phyloP scores from a whole-genome alignment of 345 rosid genomes.

The Gossypium ekmanianum region DNA sequence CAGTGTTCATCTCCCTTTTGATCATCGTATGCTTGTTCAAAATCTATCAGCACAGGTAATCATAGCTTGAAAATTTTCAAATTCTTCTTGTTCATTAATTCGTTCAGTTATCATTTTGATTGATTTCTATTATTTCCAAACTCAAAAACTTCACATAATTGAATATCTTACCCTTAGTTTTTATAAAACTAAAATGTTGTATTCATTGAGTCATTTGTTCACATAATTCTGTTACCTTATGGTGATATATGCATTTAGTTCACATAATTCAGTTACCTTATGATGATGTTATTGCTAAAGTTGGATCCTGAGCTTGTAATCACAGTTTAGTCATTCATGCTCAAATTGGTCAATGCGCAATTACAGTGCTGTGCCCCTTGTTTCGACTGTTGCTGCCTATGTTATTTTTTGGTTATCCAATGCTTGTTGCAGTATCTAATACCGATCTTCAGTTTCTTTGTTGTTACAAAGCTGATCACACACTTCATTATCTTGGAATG shows the following conservation, averaged over 20 bases:
- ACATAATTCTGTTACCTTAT: not conserved
- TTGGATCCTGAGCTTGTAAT: not conserved
- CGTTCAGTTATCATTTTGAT: not conserved
- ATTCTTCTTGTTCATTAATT: not conserved
- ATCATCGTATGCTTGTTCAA: slow-evolving; percentile 67
- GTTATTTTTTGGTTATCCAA: not conserved
- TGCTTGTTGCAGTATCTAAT: not conserved
- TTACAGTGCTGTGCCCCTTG: not conserved
- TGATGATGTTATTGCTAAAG: not conserved
- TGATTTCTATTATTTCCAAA: not conserved
- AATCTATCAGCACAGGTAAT: slow-evolving; percentile 82
- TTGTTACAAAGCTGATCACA: not conserved
- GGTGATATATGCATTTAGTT: not conserved
- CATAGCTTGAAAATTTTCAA: slow-evolving; percentile 13
- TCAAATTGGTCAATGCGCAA: not conserved
- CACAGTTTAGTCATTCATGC: not conserved
- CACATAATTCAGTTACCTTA: not conserved
- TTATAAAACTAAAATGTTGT: not conserved
- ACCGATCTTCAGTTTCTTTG: not conserved
- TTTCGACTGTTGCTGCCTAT: not conserved
- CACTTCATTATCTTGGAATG: slow-evolving; percentile 2
- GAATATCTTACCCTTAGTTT: not conserved
- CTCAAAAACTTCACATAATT: not conserved
- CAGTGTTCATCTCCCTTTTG: slow-evolving; percentile 75
- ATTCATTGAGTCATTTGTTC: not conserved